Conservation (phyloP, 1,284 basidiomycete species). For the Pyrrhoderma noxium region DNA sequence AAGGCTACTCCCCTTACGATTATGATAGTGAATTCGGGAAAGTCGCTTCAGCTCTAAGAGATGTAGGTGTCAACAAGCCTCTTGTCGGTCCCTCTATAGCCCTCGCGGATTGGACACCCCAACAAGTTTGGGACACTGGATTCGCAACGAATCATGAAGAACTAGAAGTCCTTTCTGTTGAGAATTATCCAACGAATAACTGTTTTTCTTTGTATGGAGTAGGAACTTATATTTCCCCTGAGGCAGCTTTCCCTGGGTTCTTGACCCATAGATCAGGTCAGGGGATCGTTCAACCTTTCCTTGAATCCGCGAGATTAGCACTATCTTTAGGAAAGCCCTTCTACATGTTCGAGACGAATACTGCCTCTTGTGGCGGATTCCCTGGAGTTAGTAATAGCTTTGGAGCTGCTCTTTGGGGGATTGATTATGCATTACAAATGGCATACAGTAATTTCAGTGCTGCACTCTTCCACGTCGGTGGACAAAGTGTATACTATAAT, state of each 20-base stretch:
- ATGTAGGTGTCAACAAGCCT: conserved; percentile 23
- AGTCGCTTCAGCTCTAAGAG: conserved; percentile 20
- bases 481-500: conserved; percentile 61
- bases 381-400: conserved; percentile 67
- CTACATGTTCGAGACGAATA: conserved; percentile 76
- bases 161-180: conserved; percentile 19
- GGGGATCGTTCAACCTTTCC: conserved; percentile 6
- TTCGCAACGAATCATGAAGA: conserved; percentile 18
- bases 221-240: conserved; percentile 9
- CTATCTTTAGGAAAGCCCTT: conserved; percentile 33
- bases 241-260: conserved; percentile 15
- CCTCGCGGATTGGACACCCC: conserved; percentile 20
- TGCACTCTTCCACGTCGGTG: conserved; percentile 57
- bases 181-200: conserved; percentile 10
- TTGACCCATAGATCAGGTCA: conserved; percentile 16
- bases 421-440: conserved; percentile 60
- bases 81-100: conserved; percentile 22
- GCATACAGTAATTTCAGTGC: conserved; percentile 52
- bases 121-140: conserved; percentile 19
- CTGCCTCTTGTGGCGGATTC: conserved; percentile 78
- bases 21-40: conserved; percentile 31
- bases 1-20: conserved; percentile 26
- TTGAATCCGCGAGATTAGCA: conserved; percentile 17
- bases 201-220: not conserved
- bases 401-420: conserved; percentile 63